Conservation (phyloP, 2,329 filamentous ascomycete species). For the Celoporthe dispersa region DNA sequence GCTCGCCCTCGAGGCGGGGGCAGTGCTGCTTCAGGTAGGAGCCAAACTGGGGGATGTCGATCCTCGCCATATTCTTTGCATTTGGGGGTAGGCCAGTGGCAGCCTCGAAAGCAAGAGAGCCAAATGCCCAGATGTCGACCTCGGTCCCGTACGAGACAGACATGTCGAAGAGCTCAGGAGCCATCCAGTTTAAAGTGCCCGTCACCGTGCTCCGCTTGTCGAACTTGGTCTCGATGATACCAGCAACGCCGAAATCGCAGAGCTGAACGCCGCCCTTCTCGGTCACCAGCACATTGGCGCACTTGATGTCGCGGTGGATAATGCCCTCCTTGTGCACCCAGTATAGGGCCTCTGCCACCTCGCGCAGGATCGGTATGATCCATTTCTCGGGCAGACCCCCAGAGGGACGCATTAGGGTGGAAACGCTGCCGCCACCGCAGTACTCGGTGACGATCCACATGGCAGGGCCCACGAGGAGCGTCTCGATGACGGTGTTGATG, state of each 20-base stretch:
- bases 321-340: slow-evolving; percentile 73
- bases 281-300: slow-evolving; percentile 79
- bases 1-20: slow-evolving; percentile 72
- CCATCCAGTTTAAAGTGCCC: slow-evolving; percentile 86
- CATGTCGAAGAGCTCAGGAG: slow-evolving; percentile 74
- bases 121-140: slow-evolving; percentile 85
- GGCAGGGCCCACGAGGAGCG: slow-evolving; percentile 74
- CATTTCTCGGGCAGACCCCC: slow-evolving; percentile 69
- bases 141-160: slow-evolving; percentile 70
- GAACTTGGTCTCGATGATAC: slow-evolving; percentile 73
- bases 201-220: slow-evolving; percentile 82
- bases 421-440: slow-evolving; percentile 82
- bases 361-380: slow-evolving; percentile 69
- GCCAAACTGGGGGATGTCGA: slow-evolving; percentile 56
- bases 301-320: slow-evolving; percentile 74
- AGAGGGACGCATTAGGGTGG: slow-evolving; percentile 69
- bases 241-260: slow-evolving; percentile 84
- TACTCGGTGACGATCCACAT: slow-evolving; percentile 91
- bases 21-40: slow-evolving; percentile 63
- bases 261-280: slow-evolving; percentile 79
- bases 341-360: slow-evolving; percentile 67
- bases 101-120: slow-evolving; percentile 80
- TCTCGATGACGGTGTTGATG: slow-evolving; percentile 81
- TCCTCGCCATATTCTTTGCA: slow-evolving; percentile 53
- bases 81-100: slow-evolving; percentile 78